Base-by-base conservation (phyloP, 257 asterid species). In the Nemophila menziesii region DNA sequence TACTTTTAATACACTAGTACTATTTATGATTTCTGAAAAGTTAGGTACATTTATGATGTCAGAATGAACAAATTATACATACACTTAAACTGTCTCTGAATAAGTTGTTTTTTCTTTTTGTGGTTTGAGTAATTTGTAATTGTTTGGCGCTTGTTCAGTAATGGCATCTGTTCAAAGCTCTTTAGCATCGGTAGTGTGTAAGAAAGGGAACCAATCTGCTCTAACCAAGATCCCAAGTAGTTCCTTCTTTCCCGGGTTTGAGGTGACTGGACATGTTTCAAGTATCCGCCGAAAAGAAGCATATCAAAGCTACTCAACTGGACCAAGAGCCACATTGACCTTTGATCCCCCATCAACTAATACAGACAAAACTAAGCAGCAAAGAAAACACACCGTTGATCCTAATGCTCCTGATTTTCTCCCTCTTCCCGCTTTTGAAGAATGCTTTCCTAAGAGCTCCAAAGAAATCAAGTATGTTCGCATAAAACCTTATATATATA, bases 361-460 rank as follows among this genome's bases (percentile, higher is more conserved):
- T 39, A 43, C 56, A 33, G 81, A 72, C 24, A 77, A 68, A 50
- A 54, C 63, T 18, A 89, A 78, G 63, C 78, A 47, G 63, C 78
- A 47, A 57, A 56, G 81, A 68, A 78, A 78, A 80, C 80, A 74
- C 77, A 89, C 95, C 1, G 86, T 62, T 11, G 96, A 89, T 61
- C 98, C 98, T 11, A 76, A 20, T 60, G 84, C 90, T 48, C 98
- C 98, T 16, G 80, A 89, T 39, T 89, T 89, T 55, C 85, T 80
- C 39, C 98, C 98, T 0, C 92, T 84, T 44, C 98, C 98, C 2
- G 69, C 96, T 60, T 89, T 84, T 16, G 78, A 78, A 64, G 86
- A 89, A 60, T 89, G 98, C 75, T 89, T 89, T 64, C 98, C 94
- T 3, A 84, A 56, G 53, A 89, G 98, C 96, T 37, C 96, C 4